Percentiles rank a stretch among this genome's conserved stretches.
These are phyloP conservation scores for Vigna trinervia DNA, from an alignment of 306 rosid species.

Conservation along the genomic window DNA sequence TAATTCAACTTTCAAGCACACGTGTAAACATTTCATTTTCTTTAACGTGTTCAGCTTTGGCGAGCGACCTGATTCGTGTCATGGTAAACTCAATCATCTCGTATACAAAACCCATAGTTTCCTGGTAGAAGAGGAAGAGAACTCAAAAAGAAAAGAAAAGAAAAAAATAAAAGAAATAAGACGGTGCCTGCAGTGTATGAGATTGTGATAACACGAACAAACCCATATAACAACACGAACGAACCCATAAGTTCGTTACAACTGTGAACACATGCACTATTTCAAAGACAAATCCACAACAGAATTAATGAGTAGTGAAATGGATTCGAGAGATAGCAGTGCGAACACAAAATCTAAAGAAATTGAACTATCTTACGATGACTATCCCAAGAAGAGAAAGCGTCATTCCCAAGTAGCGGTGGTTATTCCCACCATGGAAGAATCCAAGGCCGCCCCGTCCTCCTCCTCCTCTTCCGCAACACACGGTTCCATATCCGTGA, in stretches of 20 bases:
- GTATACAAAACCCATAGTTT: background rate
- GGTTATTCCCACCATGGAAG: conserved; percentile 9
- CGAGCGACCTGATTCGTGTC: conserved; percentile 33
- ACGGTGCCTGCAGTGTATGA: background rate
- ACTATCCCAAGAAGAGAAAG: conserved; percentile 39
- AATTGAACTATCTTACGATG: conserved; percentile 2
- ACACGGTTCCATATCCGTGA: conserved; percentile 64
- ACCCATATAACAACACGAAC: no score
- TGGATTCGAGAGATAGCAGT: background rate
- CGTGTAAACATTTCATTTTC: conserved; percentile 34
- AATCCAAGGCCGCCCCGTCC: background rate
- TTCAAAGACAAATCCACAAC: background rate
- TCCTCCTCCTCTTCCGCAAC: background rate
- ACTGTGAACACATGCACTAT: background rate
- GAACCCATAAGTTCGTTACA: background rate
- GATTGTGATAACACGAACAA: background rate
- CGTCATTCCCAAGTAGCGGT: conserved; percentile 7
- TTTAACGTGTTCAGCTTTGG: background rate
- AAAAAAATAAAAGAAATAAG: background rate
- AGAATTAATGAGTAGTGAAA: background rate
- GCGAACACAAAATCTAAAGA: background rate
- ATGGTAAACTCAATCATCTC: background rate
- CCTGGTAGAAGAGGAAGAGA: background rate
- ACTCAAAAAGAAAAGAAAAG: background rate
- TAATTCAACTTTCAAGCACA: conserved; percentile 13